phyloP scores from a whole-genome alignment of 805 yeast species.

The Ogataea allantospora region DNA sequence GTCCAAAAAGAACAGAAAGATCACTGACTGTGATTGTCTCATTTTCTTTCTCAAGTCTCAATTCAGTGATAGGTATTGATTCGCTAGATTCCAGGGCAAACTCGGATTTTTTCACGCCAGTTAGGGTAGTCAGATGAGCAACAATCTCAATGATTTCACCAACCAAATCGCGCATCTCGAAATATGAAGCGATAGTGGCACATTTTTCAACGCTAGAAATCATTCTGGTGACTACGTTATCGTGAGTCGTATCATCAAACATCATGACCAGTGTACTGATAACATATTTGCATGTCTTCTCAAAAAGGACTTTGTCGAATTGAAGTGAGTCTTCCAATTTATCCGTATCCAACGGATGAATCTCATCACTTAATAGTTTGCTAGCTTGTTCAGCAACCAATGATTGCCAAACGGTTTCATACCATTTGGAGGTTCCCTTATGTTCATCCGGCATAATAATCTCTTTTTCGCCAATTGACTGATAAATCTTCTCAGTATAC shows the following conservation, averaged over 20 bases:
- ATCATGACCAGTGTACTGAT: slow-evolving; percentile 71
- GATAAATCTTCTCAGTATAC: slow-evolving; percentile 78
- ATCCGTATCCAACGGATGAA: slow-evolving; percentile 4
- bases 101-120: slow-evolving; percentile 39
- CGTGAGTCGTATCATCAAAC: slow-evolving; percentile 87
- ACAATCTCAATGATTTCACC: slow-evolving; percentile 68
- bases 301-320: slow-evolving; percentile 73
- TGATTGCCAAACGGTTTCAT: slow-evolving; percentile 82
- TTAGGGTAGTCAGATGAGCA: slow-evolving; percentile 66
- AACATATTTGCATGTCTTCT: slow-evolving; percentile 58
- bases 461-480: slow-evolving; percentile 78
- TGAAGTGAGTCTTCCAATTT: slow-evolving; percentile 37
- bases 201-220: slow-evolving; percentile 86
- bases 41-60: slow-evolving; percentile 50
- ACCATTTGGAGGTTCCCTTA: slow-evolving; percentile 88
- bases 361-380: slow-evolving; percentile 20
- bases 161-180: slow-evolving; percentile 51
- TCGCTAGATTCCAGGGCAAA: slow-evolving; percentile 34
- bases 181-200: slow-evolving; percentile 70
- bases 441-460: slow-evolving; percentile 98
- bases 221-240: slow-evolving; percentile 81
- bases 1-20: slow-evolving; percentile 78
- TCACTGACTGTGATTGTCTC: slow-evolving; percentile 74
- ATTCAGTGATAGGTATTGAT: slow-evolving; percentile 44
- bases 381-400: slow-evolving; percentile 50